Conservation (phyloP, 2,329 filamentous ascomycete genomes). For the Trichoderma atrobrunneum region DNA sequence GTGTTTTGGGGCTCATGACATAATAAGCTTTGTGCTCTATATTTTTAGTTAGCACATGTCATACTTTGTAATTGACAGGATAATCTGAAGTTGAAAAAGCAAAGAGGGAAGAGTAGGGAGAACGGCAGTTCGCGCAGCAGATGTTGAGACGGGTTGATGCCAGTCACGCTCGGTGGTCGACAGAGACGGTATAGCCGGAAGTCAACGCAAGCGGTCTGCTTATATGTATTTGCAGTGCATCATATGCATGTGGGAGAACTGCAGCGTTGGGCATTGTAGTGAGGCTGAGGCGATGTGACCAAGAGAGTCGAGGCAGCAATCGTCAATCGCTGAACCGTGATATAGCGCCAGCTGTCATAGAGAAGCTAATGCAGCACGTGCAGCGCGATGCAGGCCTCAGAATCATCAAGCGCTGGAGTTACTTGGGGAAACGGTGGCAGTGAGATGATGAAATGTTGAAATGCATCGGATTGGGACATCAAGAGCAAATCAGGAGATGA, state of each 20-base stretch:
- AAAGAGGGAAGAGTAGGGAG: background rate
- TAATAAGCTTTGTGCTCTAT: conserved; percentile 18
- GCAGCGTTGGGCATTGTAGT: background rate
- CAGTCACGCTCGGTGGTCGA: background rate
- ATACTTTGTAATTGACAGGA: background rate
- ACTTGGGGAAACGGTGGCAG: background rate
- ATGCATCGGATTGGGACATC: background rate
- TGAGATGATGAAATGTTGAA: background rate
- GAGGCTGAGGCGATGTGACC: background rate
- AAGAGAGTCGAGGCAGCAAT: background rate
- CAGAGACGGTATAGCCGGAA: background rate
- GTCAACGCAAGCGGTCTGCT: background rate
- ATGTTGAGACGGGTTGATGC: too few relatives aligned
- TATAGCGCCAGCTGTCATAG: background rate
- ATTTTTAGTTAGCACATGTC: background rate
- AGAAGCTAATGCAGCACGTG: background rate
- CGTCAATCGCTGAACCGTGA: background rate
- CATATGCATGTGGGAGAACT: background rate
- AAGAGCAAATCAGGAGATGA: background rate
- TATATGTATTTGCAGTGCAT: background rate
- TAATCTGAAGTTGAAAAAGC: background rate
- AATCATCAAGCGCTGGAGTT: background rate
- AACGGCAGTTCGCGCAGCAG: background rate
- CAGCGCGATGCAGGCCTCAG: background rate
- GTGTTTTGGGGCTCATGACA: conserved; percentile 29